Percentiles rank a stretch among this genome's conserved stretches.
Evolutionary conservation across 257 asterid genomes (phyloP).

Genomic region (Scutellaria minor): DNA sequence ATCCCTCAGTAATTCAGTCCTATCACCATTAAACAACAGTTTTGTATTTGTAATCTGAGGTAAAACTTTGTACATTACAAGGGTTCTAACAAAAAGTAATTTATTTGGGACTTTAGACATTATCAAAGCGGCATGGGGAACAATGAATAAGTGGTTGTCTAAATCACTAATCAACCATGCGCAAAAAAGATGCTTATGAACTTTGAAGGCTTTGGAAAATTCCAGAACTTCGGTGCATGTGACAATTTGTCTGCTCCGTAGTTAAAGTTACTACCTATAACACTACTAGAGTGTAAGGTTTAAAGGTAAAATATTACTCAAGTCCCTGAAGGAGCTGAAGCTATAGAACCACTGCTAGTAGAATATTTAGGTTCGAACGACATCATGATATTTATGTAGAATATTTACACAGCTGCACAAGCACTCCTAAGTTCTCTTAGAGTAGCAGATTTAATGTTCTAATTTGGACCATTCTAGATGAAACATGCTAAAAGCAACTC

Average conservation of each 20-base stretch:
- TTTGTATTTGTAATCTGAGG: neutral
- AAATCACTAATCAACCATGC: slow-evolving; percentile 16
- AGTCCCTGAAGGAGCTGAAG: too few species aligned
- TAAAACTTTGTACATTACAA: neutral
- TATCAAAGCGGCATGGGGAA: neutral
- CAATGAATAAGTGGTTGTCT: neutral
- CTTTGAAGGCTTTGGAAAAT: slow-evolving; percentile 7
- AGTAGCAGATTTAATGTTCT: too few species aligned
- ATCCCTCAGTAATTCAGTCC: slow-evolving; percentile 6
- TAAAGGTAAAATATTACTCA: neutral
- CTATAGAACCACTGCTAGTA: too few species aligned
- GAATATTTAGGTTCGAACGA: too few species aligned
- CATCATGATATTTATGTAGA: too few species aligned
- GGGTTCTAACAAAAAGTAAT: slow-evolving; percentile 3
- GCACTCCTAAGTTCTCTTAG: too few species aligned
- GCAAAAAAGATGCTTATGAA: neutral
- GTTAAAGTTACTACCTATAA: neutral
- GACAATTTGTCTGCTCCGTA: neutral
- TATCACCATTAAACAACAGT: neutral
- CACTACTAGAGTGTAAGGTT: neutral
- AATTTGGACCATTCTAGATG: neutral
- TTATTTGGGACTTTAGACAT: neutral
- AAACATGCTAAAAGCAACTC: neutral
- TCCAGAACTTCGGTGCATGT: neutral
- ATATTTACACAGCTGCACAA: too few species aligned